Evolutionary conservation across 495 filamentous ascomycete species (phyloP), one percentile per base, ranked within the genome.

Genomic region (Tuber magnatum): DNA sequence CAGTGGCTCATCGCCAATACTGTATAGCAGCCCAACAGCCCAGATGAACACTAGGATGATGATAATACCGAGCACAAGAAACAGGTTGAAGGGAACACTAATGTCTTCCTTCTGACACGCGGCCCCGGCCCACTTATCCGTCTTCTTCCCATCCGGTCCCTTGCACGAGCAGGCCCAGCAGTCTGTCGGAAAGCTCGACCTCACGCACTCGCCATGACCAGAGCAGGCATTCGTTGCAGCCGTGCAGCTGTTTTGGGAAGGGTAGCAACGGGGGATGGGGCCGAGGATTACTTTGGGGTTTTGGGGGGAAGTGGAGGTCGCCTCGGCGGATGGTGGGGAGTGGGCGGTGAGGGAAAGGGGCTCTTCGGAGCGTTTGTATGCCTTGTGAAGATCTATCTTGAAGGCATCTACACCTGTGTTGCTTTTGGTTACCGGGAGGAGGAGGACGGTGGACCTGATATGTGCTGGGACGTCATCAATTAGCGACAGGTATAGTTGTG

Each of bases 61-160:
- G 35, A 88, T 81, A 68, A 97, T 85, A 10, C 87, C 89, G 61
- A 95, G 90, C 6, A 90, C 88, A 8, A 88, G 86, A 79, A 99
- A 86, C 56, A 99, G 84, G 88, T 93, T 97, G 83, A 99, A 98
- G 51, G 89, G 89, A 32, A 90, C 88, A 84, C 92, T 94, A 69
- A 98, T 84, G 83, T 99, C 94, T 81, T 90, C 90, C 88, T 97
- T 99, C 84, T 97, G 91, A 85, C 95, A 99, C 76, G 91, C 91
- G 44, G 89, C 84, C 20, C 95, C 95, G 71, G 90, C 94, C 92
- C 93, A 99, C 75, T 87, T 83, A 51, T 84, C 35, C 85, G 77
- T 82, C 28, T 83, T 83, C 22, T 85, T 86, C 65, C 88, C 86
- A 35, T 84, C 84, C 1, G 86, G 87, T 24, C 86, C 81, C 43